Conservation (phyloP, 2,329 filamentous ascomycete species). For the Nigrospora oryzae region DNA sequence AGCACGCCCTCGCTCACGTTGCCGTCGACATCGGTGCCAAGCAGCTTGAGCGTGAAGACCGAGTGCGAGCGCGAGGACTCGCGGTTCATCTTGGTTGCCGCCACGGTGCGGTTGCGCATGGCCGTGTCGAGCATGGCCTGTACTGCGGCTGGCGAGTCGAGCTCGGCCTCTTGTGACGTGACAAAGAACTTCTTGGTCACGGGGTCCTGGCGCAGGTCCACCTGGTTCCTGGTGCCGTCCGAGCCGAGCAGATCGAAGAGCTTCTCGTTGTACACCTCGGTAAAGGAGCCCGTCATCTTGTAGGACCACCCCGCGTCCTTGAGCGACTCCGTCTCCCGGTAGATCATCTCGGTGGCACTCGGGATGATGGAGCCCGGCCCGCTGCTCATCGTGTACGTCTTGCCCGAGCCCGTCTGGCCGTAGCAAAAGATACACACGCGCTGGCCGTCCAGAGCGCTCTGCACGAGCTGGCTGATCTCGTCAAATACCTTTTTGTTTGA, state of each 20-base stretch:
- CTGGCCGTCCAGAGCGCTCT: slow-evolving; percentile 93
- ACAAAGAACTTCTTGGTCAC: slow-evolving; percentile 17
- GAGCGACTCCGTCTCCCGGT: slow-evolving; percentile 73
- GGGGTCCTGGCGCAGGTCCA: slow-evolving; percentile 79
- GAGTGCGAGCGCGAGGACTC: slow-evolving; percentile 90
- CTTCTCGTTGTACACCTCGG: slow-evolving; percentile 98
- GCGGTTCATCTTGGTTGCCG: slow-evolving; percentile 96
- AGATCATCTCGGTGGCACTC: slow-evolving; percentile 85
- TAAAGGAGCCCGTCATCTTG: slow-evolving; percentile 87
- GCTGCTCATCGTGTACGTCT: slow-evolving; percentile 86
- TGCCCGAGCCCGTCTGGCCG: slow-evolving; percentile 92
- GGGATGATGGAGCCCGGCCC: slow-evolving; percentile 84
- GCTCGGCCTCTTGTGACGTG: slow-evolving; percentile 26
- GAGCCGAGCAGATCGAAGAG: slow-evolving; percentile 74
- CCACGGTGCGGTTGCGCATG: slow-evolving; percentile 79
- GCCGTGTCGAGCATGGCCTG: slow-evolving; percentile 74
- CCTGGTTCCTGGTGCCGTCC: slow-evolving; percentile 68
- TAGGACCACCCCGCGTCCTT: slow-evolving; percentile 92
- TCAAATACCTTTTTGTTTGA: slow-evolving; percentile 85
- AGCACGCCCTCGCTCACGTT: slow-evolving; percentile 88
- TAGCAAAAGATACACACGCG: slow-evolving; percentile 99
- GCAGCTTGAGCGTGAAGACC: slow-evolving; percentile 83
- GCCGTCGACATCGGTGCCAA: slow-evolving; percentile 53
- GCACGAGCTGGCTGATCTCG: slow-evolving; percentile 93
- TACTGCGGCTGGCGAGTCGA: slow-evolving; percentile 74